Evolutionary conservation across 2,329 filamentous ascomycete genomes (phyloP).

Genomic region (Aspergillus quadricinctus): DNA sequence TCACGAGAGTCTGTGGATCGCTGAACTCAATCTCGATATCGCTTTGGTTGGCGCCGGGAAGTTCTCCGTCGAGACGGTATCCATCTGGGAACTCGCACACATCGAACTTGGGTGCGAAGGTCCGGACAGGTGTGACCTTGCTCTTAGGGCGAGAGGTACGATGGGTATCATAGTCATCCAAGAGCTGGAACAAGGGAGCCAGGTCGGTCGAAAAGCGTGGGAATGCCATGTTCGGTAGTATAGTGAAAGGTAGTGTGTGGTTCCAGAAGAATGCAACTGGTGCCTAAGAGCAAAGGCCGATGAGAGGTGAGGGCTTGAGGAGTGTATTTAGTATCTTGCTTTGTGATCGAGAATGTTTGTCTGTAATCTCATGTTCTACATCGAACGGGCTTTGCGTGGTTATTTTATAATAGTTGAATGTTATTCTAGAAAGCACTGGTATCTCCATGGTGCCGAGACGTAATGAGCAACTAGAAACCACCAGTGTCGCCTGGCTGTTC

Average conservation of each 20-base stretch:
- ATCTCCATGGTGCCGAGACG: conserved; percentile 1
- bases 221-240: conserved; percentile 33
- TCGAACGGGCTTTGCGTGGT: neutral
- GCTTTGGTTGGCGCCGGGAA: conserved; percentile 41
- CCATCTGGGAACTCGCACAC: conserved; percentile 38
- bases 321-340: neutral
- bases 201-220: conserved; percentile 34
- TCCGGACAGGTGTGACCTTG: conserved; percentile 16
- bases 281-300: neutral
- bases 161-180: conserved; percentile 40
- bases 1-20: conserved; percentile 41
- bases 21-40: conserved; percentile 46
- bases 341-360: neutral
- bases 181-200: conserved; percentile 39
- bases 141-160: conserved; percentile 18
- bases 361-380: conserved; percentile 3
- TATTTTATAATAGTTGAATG: conserved; percentile 12
- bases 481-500: conserved; percentile 5
- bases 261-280: too few relatives aligned
- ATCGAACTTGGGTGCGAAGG: conserved; percentile 42
- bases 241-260: neutral
- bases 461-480: neutral
- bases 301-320: neutral
- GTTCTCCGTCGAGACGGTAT: conserved; percentile 44
- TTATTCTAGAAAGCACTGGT: conserved; percentile 14